Percentiles rank a stretch among this genome's conserved stretches.
Evolutionary conservation across 441 rosid genomes (phyloP).

Genomic region (Isatis lusitanica): DNA sequence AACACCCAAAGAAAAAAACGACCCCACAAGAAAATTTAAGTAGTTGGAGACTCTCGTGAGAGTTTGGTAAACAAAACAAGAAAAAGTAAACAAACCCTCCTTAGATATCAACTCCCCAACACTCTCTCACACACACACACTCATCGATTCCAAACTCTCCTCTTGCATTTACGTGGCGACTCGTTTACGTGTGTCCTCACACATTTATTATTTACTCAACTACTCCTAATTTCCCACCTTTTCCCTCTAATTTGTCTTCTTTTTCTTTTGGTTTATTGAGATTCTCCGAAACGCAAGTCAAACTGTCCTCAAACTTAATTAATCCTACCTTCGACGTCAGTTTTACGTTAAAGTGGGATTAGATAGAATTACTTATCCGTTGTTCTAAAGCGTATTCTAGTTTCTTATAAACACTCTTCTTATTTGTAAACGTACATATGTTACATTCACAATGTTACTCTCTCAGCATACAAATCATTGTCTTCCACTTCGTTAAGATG

Average conservation of each 20-base stretch:
- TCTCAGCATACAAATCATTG: not conserved
- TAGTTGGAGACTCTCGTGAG: constrained; percentile 18
- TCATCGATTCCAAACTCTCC: constrained; percentile 10
- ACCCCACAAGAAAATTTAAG: constrained; percentile 9
- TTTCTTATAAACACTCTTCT: no score
- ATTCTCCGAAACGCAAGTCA: constrained; percentile 2
- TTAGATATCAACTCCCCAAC: constrained; percentile 42
- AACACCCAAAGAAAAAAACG: not conserved
- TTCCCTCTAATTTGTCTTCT: not conserved
- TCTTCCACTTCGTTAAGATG: constrained; percentile 1
- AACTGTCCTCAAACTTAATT: not conserved
- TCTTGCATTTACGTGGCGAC: constrained; percentile 37
- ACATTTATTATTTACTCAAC: constrained; percentile 10
- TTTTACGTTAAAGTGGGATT: constrained; percentile 10
- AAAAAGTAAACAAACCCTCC: constrained; percentile 20
- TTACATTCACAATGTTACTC: not conserved
- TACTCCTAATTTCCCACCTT: not conserved
- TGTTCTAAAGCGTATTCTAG: not conserved
- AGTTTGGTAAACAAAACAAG: constrained; percentile 8
- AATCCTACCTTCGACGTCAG: not conserved
- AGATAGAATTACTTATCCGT: not conserved
- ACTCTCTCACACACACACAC: constrained; percentile 7
- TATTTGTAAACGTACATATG: no score
- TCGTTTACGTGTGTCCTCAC: constrained; percentile 36
- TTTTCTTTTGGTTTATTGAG: not conserved